Evolutionary conservation across 176 grass and related monocot genomes (phyloP), one percentile per base, ranked within the genome.

Genomic region (Zizania latifolia): DNA sequence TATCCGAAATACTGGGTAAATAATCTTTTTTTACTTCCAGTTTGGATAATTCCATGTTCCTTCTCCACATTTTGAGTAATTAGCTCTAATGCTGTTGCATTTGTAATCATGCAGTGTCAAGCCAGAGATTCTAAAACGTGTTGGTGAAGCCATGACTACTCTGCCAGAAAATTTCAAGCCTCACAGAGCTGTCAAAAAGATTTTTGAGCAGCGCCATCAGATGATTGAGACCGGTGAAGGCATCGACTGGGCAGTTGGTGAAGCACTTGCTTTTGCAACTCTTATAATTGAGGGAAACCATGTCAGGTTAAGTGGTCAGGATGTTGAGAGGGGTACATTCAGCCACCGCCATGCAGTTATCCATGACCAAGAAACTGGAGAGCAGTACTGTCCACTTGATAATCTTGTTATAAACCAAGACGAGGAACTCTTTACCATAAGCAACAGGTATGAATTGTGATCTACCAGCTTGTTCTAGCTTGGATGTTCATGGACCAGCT

Each of bases 311-410:
- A 99, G 95, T 61, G 95, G 95, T 10, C 95, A 99, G 77, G 95
- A 99, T 88, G 92, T 99, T 65, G 95, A 99, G 81, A 99, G 95
- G 72, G 95, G 95, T 74, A 94, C 92, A 54, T 99, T 99, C 81
- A 99, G 95, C 81, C 95, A 99, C 67, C 89, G 92, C 1, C 95
- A 99, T 86, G 29, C 95, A 39, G 92, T 99, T 35, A 38, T 99
- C 66, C 95, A 99, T 84, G 85, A 99, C 68, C 95, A 99, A 70
- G 89, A 94, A 79, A 79, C 86, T 41, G 95, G 95, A 69, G 84
- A 88, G 32, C 79, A 84, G 68, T 92, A 94, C 80, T 90, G 86
- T 40, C 91, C 91, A 10, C 82, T 93, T 29, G 91, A 90, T 39
- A 14, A 93, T 85, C 76, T 93, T 80, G 72, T 83, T 39, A 90